Percentiles rank a stretch among this genome's conserved stretches.
phyloP scores from a whole-genome alignment of 2,329 filamentous ascomycete genomes.

The Trichoderma guizhouense region DNA sequence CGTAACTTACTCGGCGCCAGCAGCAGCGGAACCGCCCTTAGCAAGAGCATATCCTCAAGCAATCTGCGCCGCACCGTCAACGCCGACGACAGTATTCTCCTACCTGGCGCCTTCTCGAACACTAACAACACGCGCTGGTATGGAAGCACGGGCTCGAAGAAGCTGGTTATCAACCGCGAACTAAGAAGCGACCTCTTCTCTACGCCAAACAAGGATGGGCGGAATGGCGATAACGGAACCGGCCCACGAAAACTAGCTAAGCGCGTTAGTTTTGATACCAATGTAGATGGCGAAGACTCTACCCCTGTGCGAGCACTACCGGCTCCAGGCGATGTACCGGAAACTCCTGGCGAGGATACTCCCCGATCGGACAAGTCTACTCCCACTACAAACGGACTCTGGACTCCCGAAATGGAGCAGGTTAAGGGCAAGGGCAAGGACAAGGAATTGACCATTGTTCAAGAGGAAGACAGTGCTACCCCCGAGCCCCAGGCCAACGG shows the following conservation, averaged over 20 bases:
- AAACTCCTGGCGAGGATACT: conserved; percentile 35
- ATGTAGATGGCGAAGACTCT: conserved; percentile 38
- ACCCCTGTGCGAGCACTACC: conserved; percentile 35
- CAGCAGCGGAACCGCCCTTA: conserved; percentile 68
- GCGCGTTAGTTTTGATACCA: conserved; percentile 86
- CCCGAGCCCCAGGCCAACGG: conserved; percentile 28
- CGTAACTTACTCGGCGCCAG: conserved; percentile 64
- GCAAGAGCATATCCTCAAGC: conserved; percentile 85
- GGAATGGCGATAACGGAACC: conserved; percentile 36
- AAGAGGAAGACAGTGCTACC: conserved; percentile 58
- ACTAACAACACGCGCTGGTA: conserved; percentile 62
- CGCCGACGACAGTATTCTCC: conserved; percentile 79
- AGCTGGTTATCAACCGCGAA: conserved; percentile 85
- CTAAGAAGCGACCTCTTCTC: conserved; percentile 71
- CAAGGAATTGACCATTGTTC: conserved; percentile 75
- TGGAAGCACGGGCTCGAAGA: conserved; percentile 73
- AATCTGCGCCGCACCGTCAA: conserved; percentile 80
- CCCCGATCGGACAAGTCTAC: conserved; percentile 54
- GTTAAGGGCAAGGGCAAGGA: conserved; percentile 70
- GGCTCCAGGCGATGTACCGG: conserved; percentile 32
- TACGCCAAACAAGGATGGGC: conserved; percentile 54
- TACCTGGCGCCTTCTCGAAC: conserved; percentile 79
- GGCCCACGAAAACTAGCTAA: conserved; percentile 65
- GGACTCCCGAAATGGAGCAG: conserved; percentile 65
- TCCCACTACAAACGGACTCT: conserved; percentile 29